Conservation (phyloP, 306 rosid species). For the Vigna unguiculata region DNA sequence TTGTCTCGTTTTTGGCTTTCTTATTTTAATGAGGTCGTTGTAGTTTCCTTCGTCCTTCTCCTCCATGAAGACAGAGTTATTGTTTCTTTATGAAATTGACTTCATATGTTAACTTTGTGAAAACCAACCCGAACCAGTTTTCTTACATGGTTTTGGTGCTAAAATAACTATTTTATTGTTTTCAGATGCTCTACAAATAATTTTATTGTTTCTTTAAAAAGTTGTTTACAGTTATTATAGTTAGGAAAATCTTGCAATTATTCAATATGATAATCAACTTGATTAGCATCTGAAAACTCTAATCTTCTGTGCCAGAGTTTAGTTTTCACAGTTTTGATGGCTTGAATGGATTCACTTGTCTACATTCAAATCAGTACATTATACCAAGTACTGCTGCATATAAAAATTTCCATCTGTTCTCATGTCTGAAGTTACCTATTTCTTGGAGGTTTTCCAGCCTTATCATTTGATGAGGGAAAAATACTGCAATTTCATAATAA, state of each 20-base stretch:
- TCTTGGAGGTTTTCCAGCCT: slow-evolving; percentile 3
- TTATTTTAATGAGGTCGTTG: neutral
- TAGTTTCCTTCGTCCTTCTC: neutral
- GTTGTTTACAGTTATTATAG: neutral
- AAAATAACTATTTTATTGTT: too few species aligned
- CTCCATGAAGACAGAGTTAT: neutral
- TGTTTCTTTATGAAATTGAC: slow-evolving; percentile 1
- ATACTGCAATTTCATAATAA: neutral
- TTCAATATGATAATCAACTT: neutral
- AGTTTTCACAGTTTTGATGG: neutral
- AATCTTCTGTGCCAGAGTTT: slow-evolving; percentile 1
- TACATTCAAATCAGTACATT: slow-evolving; percentile 1
- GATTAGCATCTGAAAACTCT: slow-evolving; percentile 28
- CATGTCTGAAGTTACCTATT: slow-evolving; percentile 9
- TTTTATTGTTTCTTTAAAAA: slow-evolving; percentile 8
- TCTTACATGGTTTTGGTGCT: neutral
- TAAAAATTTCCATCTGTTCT: neutral
- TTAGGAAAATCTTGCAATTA: slow-evolving; percentile 16
- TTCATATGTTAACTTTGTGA: neutral
- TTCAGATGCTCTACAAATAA: too few species aligned
- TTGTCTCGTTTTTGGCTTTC: slow-evolving; percentile 8
- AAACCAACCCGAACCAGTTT: neutral
- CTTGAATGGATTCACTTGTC: slow-evolving; percentile 21
- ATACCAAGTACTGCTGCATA: neutral
- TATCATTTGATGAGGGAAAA: neutral